Conservation (phyloP, 2,329 filamentous ascomycete species). For the Diaporthe sp. region DNA sequence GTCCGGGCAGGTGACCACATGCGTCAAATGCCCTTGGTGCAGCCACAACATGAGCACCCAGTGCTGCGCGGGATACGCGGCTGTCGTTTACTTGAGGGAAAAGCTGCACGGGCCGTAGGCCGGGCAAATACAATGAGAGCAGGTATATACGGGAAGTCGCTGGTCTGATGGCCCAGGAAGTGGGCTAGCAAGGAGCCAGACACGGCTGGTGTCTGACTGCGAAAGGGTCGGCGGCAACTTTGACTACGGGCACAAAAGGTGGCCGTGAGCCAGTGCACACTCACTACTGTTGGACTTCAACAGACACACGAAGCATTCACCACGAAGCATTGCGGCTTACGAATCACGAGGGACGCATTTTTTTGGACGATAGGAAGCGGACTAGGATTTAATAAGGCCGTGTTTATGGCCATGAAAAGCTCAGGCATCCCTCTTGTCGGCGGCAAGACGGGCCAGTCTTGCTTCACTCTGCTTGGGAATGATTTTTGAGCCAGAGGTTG, state of each 20-base stretch:
- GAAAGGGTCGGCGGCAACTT: background rate
- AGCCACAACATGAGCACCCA: constrained; percentile 74
- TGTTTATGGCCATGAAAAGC: background rate
- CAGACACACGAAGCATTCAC: background rate
- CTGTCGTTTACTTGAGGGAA: constrained; percentile 74
- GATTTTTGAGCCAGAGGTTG: background rate
- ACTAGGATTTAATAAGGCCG: background rate
- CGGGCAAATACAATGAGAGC: constrained; percentile 25
- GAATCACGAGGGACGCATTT: constrained; percentile 18
- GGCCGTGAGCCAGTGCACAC: background rate
- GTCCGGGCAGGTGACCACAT: constrained; percentile 67
- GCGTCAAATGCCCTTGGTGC: constrained; percentile 78
- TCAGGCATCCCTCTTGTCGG: constrained; percentile 3
- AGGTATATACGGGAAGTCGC: background rate
- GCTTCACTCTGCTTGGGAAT: constrained; percentile 8
- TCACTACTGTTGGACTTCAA: background rate
- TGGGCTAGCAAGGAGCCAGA: background rate
- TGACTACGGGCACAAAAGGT: background rate
- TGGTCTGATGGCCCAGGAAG: background rate
- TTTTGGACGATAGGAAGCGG: background rate
- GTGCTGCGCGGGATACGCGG: constrained; percentile 77
- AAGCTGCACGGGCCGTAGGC: constrained; percentile 57
- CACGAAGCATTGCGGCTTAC: constrained; percentile 10
- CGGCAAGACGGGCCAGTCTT: background rate
- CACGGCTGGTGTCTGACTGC: background rate